Evolutionary conservation across 2,329 filamentous ascomycete species (phyloP).

Genomic region (Lasiodiplodia sp.): DNA sequence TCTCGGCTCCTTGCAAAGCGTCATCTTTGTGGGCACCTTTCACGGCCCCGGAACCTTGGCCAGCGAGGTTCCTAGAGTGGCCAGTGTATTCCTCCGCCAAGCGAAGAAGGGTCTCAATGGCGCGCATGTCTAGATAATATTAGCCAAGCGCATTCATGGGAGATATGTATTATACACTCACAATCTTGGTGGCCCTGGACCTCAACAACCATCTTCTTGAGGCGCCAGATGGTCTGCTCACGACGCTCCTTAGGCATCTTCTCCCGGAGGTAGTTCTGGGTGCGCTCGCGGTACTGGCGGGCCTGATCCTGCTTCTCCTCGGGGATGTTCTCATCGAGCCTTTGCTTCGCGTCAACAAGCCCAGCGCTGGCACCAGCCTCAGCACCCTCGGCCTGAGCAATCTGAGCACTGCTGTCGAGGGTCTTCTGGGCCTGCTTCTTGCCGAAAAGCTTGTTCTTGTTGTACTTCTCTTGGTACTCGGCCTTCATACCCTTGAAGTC

Average conservation of each 20-base stretch:
- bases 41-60: conserved; percentile 71
- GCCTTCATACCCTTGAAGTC: conserved; percentile 74
- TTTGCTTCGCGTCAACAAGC: conserved; percentile 59
- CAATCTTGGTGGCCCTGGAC: conserved; percentile 94
- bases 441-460: conserved; percentile 62
- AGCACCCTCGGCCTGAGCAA: conserved; percentile 62
- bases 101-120: conserved; percentile 84
- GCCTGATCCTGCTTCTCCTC: conserved; percentile 58
- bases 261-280: conserved; percentile 77
- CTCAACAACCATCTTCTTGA: conserved; percentile 98
- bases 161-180: conserved; percentile 46
- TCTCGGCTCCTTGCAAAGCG: conserved; percentile 74
- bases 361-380: conserved; percentile 54
- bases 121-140: conserved; percentile 70
- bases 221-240: conserved; percentile 86
- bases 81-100: conserved; percentile 85
- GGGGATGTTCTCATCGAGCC: conserved; percentile 68
- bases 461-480: conserved; percentile 68
- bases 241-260: conserved; percentile 94
- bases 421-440: conserved; percentile 68
- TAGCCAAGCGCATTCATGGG: conserved; percentile 33
- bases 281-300: conserved; percentile 55
- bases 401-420: conserved; percentile 63
- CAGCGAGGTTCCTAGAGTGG: conserved; percentile 71
- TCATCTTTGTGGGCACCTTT: conserved; percentile 73